Evolutionary conservation across 768 basidiomycete genomes (phyloP).

Genomic region (Termitomyces heimii): DNA sequence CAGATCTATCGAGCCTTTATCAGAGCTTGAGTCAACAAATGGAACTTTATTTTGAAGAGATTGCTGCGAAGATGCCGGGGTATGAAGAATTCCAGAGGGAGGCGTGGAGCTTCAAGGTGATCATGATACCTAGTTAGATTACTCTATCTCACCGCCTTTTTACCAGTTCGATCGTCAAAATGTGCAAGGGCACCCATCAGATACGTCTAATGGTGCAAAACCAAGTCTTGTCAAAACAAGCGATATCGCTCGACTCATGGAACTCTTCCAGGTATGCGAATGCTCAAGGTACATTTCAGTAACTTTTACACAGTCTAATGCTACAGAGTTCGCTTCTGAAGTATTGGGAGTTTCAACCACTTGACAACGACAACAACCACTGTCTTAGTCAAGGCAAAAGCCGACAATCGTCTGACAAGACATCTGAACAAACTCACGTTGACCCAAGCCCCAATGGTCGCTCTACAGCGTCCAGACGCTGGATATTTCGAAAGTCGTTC

Average conservation of each 20-base stretch:
- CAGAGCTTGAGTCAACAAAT: slow-evolving; percentile 73
- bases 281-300: neutral
- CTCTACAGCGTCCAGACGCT: slow-evolving; percentile 18
- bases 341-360: slow-evolving; percentile 65
- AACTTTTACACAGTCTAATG: neutral
- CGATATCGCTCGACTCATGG: slow-evolving; percentile 80
- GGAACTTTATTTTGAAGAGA: slow-evolving; percentile 71
- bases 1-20: slow-evolving; percentile 74
- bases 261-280: slow-evolving; percentile 62
- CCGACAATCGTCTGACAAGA: slow-evolving; percentile 22
- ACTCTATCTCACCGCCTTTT: slow-evolving; percentile 2
- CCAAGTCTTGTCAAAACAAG: slow-evolving; percentile 58
- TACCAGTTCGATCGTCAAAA: slow-evolving; percentile 68
- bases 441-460: slow-evolving; percentile 20
- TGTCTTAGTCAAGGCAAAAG: slow-evolving; percentile 17
- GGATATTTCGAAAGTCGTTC: slow-evolving; percentile 25
- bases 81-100: slow-evolving; percentile 72
- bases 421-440: slow-evolving; percentile 39
- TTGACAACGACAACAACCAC: slow-evolving; percentile 19
- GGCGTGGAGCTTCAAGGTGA: slow-evolving; percentile 74
- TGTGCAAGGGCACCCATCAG: slow-evolving; percentile 57
- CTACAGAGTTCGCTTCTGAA: slow-evolving; percentile 59
- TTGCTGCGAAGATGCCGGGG: slow-evolving; percentile 53
- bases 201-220: slow-evolving; percentile 36
- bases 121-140: neutral